Evolutionary conservation across 2,329 filamentous ascomycete genomes (phyloP).

Genomic region (Tolypocladium tundrense): DNA sequence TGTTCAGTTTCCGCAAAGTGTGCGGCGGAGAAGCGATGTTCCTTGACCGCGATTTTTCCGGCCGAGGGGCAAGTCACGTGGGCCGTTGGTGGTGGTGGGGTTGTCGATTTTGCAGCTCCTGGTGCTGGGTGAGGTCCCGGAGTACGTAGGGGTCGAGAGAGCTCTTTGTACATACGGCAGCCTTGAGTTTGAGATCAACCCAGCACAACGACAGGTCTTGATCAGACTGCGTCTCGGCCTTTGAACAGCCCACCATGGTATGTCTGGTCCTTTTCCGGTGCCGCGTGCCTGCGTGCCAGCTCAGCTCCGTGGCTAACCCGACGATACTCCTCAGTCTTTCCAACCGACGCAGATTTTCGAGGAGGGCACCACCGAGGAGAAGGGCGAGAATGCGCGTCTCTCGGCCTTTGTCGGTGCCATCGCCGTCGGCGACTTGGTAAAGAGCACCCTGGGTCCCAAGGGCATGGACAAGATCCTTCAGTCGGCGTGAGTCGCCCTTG

Average conservation of each 20-base stretch:
- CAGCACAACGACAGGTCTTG: not conserved
- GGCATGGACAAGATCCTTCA: slow-evolving; percentile 99
- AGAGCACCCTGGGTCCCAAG: slow-evolving; percentile 93
- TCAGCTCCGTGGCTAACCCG: slow-evolving; percentile 6
- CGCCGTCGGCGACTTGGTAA: slow-evolving; percentile 92
- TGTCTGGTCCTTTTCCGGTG: not conserved
- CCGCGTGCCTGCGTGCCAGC: too few relatives aligned
- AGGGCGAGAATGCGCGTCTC: slow-evolving; percentile 97
- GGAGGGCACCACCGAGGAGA: slow-evolving; percentile 93
- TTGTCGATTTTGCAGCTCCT: slow-evolving; percentile 1
- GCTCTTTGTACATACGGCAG: not conserved
- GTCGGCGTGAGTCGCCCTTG: slow-evolving; percentile 63
- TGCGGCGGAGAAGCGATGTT: slow-evolving; percentile 30
- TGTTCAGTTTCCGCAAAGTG: slow-evolving; percentile 27
- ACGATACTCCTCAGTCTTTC: slow-evolving; percentile 38
- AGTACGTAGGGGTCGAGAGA: not conserved
- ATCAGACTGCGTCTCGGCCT: not conserved
- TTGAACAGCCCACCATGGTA: slow-evolving; percentile 1
- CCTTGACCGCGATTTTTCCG: slow-evolving; percentile 18
- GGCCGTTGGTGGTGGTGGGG: slow-evolving; percentile 4
- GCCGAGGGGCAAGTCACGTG: slow-evolving; percentile 33
- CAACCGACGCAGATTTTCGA: slow-evolving; percentile 97
- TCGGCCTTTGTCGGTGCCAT: slow-evolving; percentile 98
- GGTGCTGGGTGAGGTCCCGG: not conserved
- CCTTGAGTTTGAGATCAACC: not conserved